Percentiles rank a stretch among this genome's conserved stretches.
Conservation (phyloP, 495 filamentous ascomycete species). For the Pyronema domesticum region DNA sequence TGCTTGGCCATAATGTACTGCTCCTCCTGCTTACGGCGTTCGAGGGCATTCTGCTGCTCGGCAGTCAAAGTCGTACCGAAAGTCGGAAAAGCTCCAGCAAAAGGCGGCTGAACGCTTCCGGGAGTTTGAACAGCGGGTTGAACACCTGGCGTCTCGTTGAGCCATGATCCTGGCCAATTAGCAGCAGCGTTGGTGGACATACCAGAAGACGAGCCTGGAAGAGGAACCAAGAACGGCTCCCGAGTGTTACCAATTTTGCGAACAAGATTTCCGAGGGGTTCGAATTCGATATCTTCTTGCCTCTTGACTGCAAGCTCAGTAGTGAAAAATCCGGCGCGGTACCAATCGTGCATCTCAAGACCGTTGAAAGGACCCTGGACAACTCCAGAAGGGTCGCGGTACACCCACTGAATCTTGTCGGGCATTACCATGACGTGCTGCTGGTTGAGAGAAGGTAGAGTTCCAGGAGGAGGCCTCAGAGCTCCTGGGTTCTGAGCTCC, state of each 20-base stretch:
- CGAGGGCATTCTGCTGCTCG: constrained; percentile 91
- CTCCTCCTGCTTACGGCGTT: constrained; percentile 92
- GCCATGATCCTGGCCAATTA: constrained; percentile 17
- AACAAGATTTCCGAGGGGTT: constrained; percentile 89
- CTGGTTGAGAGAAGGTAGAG: constrained; percentile 15
- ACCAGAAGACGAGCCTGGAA: constrained; percentile 33
- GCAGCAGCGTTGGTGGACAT: constrained; percentile 32
- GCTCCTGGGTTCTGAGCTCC: constrained; percentile 8
- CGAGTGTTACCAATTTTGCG: constrained; percentile 91
- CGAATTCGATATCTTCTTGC: constrained; percentile 78
- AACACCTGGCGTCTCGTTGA: constrained; percentile 21
- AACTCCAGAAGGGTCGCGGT: constrained; percentile 79
- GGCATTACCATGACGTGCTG: constrained; percentile 97
- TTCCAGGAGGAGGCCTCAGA: constrained; percentile 17
- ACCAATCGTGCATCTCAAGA: constrained; percentile 99
- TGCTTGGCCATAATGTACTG: constrained; percentile 91
- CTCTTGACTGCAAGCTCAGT: constrained; percentile 87
- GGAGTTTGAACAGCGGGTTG: constrained; percentile 24
- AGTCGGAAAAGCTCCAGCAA: constrained; percentile 82
- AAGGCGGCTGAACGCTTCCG: constrained; percentile 73
- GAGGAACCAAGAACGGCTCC: constrained; percentile 91
- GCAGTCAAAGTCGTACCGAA: constrained; percentile 96
- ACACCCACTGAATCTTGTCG: constrained; percentile 96
- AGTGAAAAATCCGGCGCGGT: constrained; percentile 94
- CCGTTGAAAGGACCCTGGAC: constrained; percentile 90